Base-by-base conservation (phyloP, 2,329 filamentous ascomycete species). In the Byssothecium circinans region DNA sequence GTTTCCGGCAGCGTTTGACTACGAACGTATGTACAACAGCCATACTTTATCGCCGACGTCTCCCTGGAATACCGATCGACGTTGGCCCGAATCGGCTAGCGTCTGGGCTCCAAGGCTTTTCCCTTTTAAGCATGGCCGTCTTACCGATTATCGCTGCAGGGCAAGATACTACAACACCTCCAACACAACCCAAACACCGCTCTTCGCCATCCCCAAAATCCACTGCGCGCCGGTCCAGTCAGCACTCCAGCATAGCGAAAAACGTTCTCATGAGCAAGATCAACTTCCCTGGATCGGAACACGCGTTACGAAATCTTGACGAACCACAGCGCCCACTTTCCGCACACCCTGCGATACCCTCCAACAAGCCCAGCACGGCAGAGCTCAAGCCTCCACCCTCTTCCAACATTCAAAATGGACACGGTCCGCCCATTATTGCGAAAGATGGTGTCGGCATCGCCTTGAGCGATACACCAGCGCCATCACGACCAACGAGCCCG, bases 401-500 rank as follows among this genome's bases (percentile, higher is more conserved):
- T 23, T 47, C 41, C 18, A 54, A 54, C 38, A n/a, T 11, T 20
- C 19, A 15, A 39, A 39, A 25, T 15, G 36, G 22, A 23, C 51
- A 54, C 40, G 52, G 53, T 29, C 56, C 53, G 40, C 48, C 35
- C n/a, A 41, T 52, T 5, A 52, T 59, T 10, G 45, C 50, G 30
- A 67, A 64, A 38, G 57, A 75, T 63, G 76, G 76, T 60, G 74
- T 80, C 59, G 79, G 80, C 50, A 67, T 64, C 43, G 79, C 81
- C 29, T 64, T 84, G 67, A 82, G 78, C 57, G 84, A 87, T 69
- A 87, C 84, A 52, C 84, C 84, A 50, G 66, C 75, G 62, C 79
- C 82, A 48, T 85, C 83, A 54, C 80, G 81, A 43, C 83, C 84
- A 23, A 78, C 75, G 60, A 85, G 81, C 63, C 82, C 82, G 59